Percentiles rank a stretch among this genome's conserved stretches.
phyloP scores from a whole-genome alignment of 1,284 basidiomycete species.

The Wolfiporia cocos region DNA sequence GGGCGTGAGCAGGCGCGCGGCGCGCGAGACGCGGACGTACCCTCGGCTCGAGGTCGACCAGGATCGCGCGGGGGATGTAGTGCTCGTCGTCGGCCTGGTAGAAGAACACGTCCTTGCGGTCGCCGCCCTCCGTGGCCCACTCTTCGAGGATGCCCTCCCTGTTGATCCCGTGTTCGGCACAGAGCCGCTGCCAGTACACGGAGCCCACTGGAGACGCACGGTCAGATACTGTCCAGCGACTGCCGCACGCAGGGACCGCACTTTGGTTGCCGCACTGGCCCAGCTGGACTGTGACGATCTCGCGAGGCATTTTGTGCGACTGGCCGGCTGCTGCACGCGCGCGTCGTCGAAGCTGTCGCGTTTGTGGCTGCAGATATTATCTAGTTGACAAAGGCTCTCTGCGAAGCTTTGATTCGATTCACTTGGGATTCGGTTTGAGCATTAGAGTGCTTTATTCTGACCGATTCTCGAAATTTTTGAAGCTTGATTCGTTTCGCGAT shows the following conservation, averaged over 20 bases:
- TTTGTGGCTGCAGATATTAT: too few relatives aligned
- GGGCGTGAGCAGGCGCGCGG: not conserved
- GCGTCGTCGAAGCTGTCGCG: too few relatives aligned
- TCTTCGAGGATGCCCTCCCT: constrained; percentile 92
- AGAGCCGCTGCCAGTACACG: constrained; percentile 93
- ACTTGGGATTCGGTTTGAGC: too few relatives aligned
- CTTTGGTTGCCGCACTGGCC: constrained; percentile 98
- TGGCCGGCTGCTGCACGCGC: too few relatives aligned
- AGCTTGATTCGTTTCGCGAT: too few relatives aligned
- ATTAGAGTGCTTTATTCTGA: too few relatives aligned
- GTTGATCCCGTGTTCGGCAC: constrained; percentile 94
- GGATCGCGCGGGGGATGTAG: constrained; percentile 95
- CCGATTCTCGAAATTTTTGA: too few relatives aligned
- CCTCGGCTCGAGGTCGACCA: constrained; percentile 96
- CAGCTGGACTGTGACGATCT: constrained; percentile 84
- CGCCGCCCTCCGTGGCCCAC: constrained; percentile 90
- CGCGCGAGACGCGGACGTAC: constrained; percentile 41
- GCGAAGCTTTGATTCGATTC: too few relatives aligned
- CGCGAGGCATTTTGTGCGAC: constrained; percentile 66
- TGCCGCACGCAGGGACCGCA: constrained; percentile 33
- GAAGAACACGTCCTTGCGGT: constrained; percentile 99
- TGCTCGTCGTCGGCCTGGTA: constrained; percentile 99
- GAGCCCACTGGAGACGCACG: constrained; percentile 61
- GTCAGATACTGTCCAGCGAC: constrained; percentile 14
- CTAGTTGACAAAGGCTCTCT: too few relatives aligned